Base-by-base conservation (phyloP, 2,329 filamentous ascomycete genomes). In the Ophiostoma montium region DNA sequence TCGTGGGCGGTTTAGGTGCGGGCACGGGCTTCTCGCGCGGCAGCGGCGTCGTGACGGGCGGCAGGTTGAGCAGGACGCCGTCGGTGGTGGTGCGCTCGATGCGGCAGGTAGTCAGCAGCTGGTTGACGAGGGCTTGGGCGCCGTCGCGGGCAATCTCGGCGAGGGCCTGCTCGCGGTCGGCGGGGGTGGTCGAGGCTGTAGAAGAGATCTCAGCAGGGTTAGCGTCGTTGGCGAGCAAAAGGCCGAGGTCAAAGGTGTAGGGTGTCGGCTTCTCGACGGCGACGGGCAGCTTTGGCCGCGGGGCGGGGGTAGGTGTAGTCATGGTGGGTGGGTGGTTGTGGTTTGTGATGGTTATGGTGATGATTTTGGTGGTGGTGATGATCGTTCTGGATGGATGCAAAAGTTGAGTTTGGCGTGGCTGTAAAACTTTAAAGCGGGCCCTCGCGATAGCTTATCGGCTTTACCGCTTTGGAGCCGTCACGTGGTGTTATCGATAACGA, bases 11-110 rank as follows among this genome's bases (percentile, higher is more conserved):
- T 69, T 89, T 92, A 57, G 80, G 76, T 50, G 79, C 75, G 1
- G 92, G 92, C 9, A 96, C 72, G 10, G 87, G 86, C 68, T 98
- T 96, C 70, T 95, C 89, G 58, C 92, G 84, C 21, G 92, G 92
- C 4, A 96, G 73, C 1, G 72, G 65, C 1, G 84, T 94, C 18
- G 75, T 69, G 0, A 79, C 71, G 0, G 75, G 65, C 0, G 92
- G 92, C 0, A 98, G 81, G 15, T 76, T 72, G 48, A 96, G 78
- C 46, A 90, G 78, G 2, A 96, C 86, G 57, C 88, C 75, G 33
- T 77, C 74, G 1, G 69, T 59, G 1, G 69, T 59, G 42, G 79
- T 82, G 42, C 83, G 82, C 52, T 73, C 76, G 58, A 95, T 82
- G 23, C 86, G 76, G 69, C 88, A 92, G 42, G 87, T 90, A 15